Evolutionary conservation across 2,329 filamentous ascomycete species (phyloP).

Genomic region (Trichoderma sp.): DNA sequence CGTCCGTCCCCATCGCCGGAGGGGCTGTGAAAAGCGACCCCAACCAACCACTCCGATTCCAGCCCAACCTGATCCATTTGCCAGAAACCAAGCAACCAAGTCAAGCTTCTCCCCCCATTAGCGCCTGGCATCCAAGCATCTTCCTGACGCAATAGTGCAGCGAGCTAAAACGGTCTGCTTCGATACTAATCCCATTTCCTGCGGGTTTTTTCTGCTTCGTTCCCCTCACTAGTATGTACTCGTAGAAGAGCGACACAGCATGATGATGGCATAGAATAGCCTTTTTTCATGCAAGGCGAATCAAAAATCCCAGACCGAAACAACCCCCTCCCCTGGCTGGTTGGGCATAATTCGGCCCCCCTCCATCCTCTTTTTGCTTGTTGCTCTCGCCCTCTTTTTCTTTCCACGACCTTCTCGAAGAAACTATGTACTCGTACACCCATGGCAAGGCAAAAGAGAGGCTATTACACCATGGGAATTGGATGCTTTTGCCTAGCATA

Average conservation of each 20-base stretch:
- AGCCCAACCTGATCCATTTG: not conserved
- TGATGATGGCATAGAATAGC: conserved; percentile 2
- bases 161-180: not conserved
- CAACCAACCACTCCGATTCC: conserved; percentile 8
- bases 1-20: not conserved
- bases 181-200: not conserved
- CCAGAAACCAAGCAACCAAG: not conserved
- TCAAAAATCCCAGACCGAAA: not conserved
- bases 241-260: not conserved
- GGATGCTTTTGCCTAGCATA: not conserved
- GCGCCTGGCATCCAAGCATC: not conserved
- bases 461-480: not conserved
- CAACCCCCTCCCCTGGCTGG: not conserved
- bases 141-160: conserved; percentile 22
- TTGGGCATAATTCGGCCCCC: not conserved
- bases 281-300: not conserved
- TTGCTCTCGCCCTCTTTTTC: not conserved
- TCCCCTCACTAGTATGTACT: not conserved
- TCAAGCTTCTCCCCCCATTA: not conserved
- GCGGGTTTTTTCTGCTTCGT: not conserved
- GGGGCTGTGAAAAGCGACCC: not conserved
- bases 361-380: not conserved
- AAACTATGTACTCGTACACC: not conserved
- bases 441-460: not conserved
- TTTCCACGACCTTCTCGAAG: conserved; percentile 7